Base-by-base conservation (phyloP, 202 grass and related monocot genomes). In the Eragrostis tef region DNA sequence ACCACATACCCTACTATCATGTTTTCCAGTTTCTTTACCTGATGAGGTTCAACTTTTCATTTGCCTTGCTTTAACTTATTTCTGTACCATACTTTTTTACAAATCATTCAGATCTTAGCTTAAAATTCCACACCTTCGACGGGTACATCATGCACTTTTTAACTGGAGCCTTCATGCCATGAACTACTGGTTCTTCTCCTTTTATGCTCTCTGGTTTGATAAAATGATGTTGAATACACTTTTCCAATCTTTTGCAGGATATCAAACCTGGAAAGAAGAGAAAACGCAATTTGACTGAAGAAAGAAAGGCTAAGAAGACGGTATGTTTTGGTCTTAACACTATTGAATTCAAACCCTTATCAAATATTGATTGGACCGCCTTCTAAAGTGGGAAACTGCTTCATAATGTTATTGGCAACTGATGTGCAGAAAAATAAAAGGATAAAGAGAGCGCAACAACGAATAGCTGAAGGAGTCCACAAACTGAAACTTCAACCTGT, bases 261-360 rank as follows among this genome's bases (percentile, higher is more conserved):
- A 14, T 48, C 85, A 82, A 85, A 67, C 64, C 46, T 50, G 79
- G 73, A 8, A 81, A 74, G 71, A 95, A 90, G 70, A 95, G 85
- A 95, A 98, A 91, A 77, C 80, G 57, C 2, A 13, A 31, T 63
- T 25, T 82, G 19, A 87, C 89, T 47, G 83, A 89, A 83, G 74
- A 85, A 83, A 93, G 93, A 85, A 98, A 99, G 78, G 93, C 90
- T 83, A 85, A 88, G 70, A 91, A 88, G 72, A 95, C 85, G 46
- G 92, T 98, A 63, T 68, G 50, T 83, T 57, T 11, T 75, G 24
- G n/a, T 86, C 72, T 74, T 48, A 70, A 24, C 64, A 58, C 59
- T n/a, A 57, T 69, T 53, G 59, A 60, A 72, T n/a, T 52, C 59
- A 64, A 31, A 51, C 3, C 11, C 14, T 77, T 41, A 17, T 77